A percentile compares a stretch with the other conserved stretches of the same genome.
Conservation (phyloP, 352 stramenopile species). For the Globisporangium acanthophoron region DNA sequence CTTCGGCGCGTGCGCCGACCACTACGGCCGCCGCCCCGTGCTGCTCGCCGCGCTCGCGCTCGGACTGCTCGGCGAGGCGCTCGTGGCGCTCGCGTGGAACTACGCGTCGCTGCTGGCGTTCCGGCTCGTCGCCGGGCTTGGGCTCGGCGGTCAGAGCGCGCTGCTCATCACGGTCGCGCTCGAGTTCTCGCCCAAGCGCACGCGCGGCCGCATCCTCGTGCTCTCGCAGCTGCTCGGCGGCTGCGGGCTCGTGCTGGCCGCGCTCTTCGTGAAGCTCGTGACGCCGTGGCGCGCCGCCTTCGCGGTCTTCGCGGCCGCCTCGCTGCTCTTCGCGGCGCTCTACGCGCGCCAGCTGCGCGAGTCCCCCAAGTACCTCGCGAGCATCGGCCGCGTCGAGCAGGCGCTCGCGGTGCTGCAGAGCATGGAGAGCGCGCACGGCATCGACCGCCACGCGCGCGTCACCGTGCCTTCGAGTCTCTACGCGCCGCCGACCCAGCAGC, state of each 20-base stretch:
- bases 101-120: conserved; percentile 37
- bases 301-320: conserved; percentile 12
- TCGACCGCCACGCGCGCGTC: conserved; percentile 42
- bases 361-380: conserved; percentile 67
- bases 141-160: conserved; percentile 49
- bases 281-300: conserved; percentile 15
- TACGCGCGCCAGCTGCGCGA: conserved; percentile 39
- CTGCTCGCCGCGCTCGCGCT: conserved; percentile 31
- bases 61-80: conserved; percentile 32
- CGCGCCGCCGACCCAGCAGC: conserved; percentile 27
- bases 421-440: conserved; percentile 59
- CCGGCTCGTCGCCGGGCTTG: conserved; percentile 33
- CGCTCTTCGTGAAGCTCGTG: conserved; percentile 28
- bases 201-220: conserved; percentile 51
- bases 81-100: conserved; percentile 31
- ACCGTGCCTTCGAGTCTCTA: conserved; percentile 59
- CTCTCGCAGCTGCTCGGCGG: conserved; percentile 34
- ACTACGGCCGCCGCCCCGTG: conserved; percentile 43
- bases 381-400: conserved; percentile 49
- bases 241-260: conserved; percentile 33
- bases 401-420: conserved; percentile 41
- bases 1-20: conserved; percentile 51
- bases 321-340: conserved; percentile 17
- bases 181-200: conserved; percentile 57
- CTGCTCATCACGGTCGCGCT: conserved; percentile 45